Conservation (phyloP, 2,329 filamentous ascomycete genomes). For the Teratosphaeriaceae sp. region DNA sequence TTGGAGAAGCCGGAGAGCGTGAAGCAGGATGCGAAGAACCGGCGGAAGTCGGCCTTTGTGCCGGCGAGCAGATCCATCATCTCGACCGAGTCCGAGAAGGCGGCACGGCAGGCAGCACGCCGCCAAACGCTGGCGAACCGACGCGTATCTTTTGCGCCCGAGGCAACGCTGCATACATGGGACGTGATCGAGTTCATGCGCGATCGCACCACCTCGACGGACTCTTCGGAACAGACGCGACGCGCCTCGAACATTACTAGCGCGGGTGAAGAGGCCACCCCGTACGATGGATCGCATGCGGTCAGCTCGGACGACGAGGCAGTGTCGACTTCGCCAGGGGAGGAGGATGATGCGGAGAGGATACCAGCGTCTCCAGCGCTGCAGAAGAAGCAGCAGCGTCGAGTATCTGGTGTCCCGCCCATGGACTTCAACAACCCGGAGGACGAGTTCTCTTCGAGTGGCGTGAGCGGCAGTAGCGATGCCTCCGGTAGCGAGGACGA, state of each 20-base stretch:
- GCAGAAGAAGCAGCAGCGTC: constrained; percentile 33
- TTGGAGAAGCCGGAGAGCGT: constrained; percentile 66
- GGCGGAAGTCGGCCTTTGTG: constrained; percentile 39
- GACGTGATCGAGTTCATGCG: constrained; percentile 86
- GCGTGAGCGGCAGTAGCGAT: constrained; percentile 9
- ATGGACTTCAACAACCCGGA: not conserved
- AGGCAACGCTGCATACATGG: constrained; percentile 95
- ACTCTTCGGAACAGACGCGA: constrained; percentile 65
- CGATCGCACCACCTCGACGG: constrained; percentile 72
- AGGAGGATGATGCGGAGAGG: constrained; percentile 49
- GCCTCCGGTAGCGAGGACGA: constrained; percentile 42
- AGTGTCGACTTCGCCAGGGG: constrained; percentile 57
- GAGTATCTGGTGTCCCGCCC: not conserved
- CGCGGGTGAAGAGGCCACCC: constrained; percentile 25
- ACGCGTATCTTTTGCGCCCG: constrained; percentile 92
- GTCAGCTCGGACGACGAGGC: constrained; percentile 50
- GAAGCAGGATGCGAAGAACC: constrained; percentile 24
- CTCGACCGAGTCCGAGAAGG: constrained; percentile 43
- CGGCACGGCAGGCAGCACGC: constrained; percentile 74
- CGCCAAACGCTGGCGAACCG: constrained; percentile 71
- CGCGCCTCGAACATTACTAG: constrained; percentile 58
- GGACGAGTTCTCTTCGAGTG: not conserved
- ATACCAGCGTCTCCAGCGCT: constrained; percentile 52
- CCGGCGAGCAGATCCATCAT: constrained; percentile 48
- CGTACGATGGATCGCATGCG: constrained; percentile 39